A percentile compares a stretch with the other conserved stretches of the same genome.
These are phyloP conservation scores for Pelargonium cotyledonis DNA, from an alignment of 441 rosid genomes.

Conservation along the genomic window DNA sequence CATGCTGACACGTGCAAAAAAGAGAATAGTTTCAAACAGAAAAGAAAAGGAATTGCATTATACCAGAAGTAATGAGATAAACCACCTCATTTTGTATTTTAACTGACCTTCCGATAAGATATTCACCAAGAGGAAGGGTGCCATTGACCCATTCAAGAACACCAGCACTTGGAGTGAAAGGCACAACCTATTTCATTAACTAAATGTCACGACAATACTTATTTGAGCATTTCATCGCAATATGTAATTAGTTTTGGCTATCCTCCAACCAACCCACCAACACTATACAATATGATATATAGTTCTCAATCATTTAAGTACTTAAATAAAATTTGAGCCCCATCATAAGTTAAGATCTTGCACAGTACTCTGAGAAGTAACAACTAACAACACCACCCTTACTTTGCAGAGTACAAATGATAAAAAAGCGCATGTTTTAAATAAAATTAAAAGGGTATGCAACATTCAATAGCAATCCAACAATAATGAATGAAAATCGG, in stretches of 20 bases:
- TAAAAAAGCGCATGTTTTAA: not conserved
- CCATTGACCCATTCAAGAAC: conserved; percentile 99
- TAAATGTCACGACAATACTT: conserved; percentile 1
- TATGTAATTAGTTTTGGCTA: not conserved
- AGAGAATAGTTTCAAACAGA: conserved; percentile 11
- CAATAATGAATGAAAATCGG: not conserved
- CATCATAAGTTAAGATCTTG: not conserved
- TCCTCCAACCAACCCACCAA: not conserved
- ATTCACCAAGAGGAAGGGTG: conserved; percentile 92
- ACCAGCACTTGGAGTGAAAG: conserved; percentile 99
- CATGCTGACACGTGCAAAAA: conserved; percentile 42
- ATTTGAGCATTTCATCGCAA: conserved; percentile 1
- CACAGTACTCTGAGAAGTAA: not conserved
- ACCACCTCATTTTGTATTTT: conserved; percentile 9
- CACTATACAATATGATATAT: not conserved
- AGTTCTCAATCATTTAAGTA: not conserved
- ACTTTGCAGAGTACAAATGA: not conserved
- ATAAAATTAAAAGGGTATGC: not conserved
- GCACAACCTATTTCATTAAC: conserved; percentile 62
- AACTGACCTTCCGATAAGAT: conserved; percentile 87
- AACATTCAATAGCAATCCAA: not conserved
- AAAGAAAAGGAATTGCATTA: conserved; percentile 1
- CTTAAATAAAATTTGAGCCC: not conserved
- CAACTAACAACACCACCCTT: not conserved
- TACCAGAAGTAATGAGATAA: conserved; percentile 11